phyloP scores from a whole-genome alignment of 2,329 filamentous ascomycete species.

The Stachybotrys echinatus region DNA sequence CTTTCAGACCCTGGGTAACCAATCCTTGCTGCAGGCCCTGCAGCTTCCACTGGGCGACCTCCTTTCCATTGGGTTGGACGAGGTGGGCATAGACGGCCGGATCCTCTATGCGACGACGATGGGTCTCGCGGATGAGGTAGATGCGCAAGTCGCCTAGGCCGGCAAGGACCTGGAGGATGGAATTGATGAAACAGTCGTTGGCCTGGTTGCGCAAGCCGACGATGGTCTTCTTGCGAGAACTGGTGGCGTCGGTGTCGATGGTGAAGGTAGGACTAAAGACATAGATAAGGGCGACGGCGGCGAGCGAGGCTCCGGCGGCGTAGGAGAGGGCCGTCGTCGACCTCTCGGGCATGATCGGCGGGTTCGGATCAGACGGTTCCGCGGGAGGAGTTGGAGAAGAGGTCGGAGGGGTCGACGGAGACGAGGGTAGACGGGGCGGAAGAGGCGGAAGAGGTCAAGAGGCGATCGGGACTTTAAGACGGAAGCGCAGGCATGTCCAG shows the following conservation, averaged over 20 bases:
- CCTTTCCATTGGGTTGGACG: slow-evolving; percentile 40
- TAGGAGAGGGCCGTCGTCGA: slow-evolving; percentile 62
- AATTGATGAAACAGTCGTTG: slow-evolving; percentile 97
- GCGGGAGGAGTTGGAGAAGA: not conserved
- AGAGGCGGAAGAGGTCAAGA: too few species aligned
- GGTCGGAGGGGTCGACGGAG: not conserved
- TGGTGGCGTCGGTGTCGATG: slow-evolving; percentile 73
- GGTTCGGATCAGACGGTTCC: slow-evolving; percentile 15
- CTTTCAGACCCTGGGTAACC: slow-evolving; percentile 83
- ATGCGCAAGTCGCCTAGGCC: slow-evolving; percentile 83
- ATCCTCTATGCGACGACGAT: slow-evolving; percentile 76
- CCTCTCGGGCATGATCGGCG: slow-evolving; percentile 29
- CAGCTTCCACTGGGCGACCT: slow-evolving; percentile 54
- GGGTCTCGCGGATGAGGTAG: slow-evolving; percentile 88
- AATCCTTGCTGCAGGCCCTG: slow-evolving; percentile 71
- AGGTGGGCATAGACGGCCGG: slow-evolving; percentile 66
- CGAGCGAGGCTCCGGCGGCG: slow-evolving; percentile 90
- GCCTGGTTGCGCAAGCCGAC: slow-evolving; percentile 87
- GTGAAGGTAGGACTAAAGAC: slow-evolving; percentile 98
- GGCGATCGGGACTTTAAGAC: not conserved
- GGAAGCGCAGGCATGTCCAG: not conserved
- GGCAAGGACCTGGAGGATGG: slow-evolving; percentile 86
- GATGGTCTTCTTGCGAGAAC: slow-evolving; percentile 72
- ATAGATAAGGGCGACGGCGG: slow-evolving; percentile 91
- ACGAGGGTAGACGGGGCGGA: not conserved